Evolutionary conservation across 2,329 filamentous ascomycete species (phyloP).

Genomic region (Colletotrichum gigasporum): DNA sequence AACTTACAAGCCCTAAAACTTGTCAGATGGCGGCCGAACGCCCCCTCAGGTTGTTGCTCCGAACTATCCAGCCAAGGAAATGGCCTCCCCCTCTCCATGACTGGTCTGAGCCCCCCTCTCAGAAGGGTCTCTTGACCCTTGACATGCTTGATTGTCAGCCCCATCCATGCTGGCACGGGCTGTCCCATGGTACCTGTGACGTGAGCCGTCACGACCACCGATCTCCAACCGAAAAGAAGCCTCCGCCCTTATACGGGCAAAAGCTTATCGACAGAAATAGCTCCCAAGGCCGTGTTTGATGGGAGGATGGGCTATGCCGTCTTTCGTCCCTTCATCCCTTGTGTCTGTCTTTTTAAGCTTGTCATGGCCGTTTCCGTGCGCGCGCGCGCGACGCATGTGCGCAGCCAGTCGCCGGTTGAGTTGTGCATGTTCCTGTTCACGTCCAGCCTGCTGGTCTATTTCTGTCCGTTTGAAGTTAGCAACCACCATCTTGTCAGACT

Average conservation of each 20-base stretch:
- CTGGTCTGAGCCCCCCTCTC: neutral
- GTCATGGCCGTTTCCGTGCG: constrained; percentile 21
- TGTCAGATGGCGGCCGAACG: constrained; percentile 17
- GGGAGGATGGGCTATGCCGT: neutral
- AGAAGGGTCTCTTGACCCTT: constrained; percentile 13
- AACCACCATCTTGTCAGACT: constrained; percentile 15
- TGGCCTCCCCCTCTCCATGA: neutral
- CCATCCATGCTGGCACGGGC: constrained; percentile 24
- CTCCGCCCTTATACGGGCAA: constrained; percentile 9
- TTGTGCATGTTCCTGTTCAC: neutral
- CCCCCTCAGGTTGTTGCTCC: constrained; percentile 19
- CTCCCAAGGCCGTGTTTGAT: constrained; percentile 1
- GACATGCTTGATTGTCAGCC: constrained; percentile 9
- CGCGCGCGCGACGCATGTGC: constrained; percentile 9
- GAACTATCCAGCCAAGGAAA: constrained; percentile 13
- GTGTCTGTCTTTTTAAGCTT: constrained; percentile 24
- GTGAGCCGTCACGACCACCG: constrained; percentile 29
- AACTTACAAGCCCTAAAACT: neutral
- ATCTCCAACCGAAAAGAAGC: constrained; percentile 19
- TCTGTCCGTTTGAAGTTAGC: constrained; percentile 21
- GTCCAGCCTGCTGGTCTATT: constrained; percentile 16
- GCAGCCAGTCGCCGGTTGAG: neutral
- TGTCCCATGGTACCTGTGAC: constrained; percentile 27
- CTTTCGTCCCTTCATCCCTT: constrained; percentile 19
- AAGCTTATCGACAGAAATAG: constrained; percentile 31